A percentile compares a stretch with the other conserved stretches of the same genome.
These are phyloP conservation scores for Vigna hirtella DNA, from an alignment of 306 rosid genomes.

Conservation along the genomic window DNA sequence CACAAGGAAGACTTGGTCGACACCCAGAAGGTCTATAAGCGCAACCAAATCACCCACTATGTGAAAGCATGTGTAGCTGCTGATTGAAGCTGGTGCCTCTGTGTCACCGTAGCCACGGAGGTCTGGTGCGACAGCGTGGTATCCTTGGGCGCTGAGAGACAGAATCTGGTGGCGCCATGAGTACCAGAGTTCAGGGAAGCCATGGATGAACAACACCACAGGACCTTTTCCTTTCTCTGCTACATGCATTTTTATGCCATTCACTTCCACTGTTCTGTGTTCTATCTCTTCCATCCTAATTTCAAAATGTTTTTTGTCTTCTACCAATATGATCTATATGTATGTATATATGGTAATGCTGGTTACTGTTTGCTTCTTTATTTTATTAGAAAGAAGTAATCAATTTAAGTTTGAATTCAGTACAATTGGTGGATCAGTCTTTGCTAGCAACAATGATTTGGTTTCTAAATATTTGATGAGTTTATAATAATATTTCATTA, in stretches of 20 bases:
- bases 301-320: too few relatives aligned
- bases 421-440: too few relatives aligned
- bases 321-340: too few relatives aligned
- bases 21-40: conserved; percentile 16
- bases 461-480: not conserved
- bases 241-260: conserved; percentile 41
- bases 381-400: too few relatives aligned
- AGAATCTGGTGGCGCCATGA: conserved; percentile 53
- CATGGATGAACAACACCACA: conserved; percentile 44
- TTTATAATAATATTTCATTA: too few relatives aligned
- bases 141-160: conserved; percentile 40
- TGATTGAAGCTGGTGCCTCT: not conserved
- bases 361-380: too few relatives aligned
- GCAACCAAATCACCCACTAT: conserved; percentile 49
- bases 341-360: too few relatives aligned
- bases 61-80: conserved; percentile 39
- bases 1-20: conserved; percentile 41
- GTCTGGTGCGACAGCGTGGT: conserved; percentile 49
- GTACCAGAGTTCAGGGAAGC: conserved; percentile 62
- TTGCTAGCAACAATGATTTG: too few relatives aligned
- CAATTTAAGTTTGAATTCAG: too few relatives aligned
- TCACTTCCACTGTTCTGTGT: conserved; percentile 19
- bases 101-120: conserved; percentile 57
- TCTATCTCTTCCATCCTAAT: conserved; percentile 13
- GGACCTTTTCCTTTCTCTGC: conserved; percentile 42